Base-by-base conservation (phyloP, 2,329 filamentous ascomycete species). In the Penicillium freii region DNA sequence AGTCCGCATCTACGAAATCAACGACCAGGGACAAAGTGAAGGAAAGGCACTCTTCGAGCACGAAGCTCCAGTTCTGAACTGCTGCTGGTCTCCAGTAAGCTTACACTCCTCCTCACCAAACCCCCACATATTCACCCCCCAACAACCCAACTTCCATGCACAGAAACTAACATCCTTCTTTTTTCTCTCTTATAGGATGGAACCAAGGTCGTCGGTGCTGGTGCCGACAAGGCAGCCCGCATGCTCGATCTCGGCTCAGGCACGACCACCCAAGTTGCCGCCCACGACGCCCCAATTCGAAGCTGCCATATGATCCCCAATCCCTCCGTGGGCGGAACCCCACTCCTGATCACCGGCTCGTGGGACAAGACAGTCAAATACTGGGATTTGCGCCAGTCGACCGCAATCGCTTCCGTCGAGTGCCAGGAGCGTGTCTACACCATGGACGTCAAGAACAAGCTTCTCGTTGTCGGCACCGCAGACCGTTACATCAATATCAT, bases 401-500 rank as follows among this genome's bases (percentile, higher is more conserved):
- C 70, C 11, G 74, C 80, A 9, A 77, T 81, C 53, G 78, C 74
- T 23, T 71, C 73, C 17, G 60, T 84, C 23, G 69, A 75, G 27
- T 82, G 80, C 64, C 73, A 77, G 62, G 81, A 84, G 59, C 80
- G 82, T 54, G 75, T 84, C 52, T 99, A 97, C 78, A 87, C 90
- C 40, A 91, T 99, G 87, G 93, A 97, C 67, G 88, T 95, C 49
- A 88, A 88, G 71, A 88, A 93, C 72, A 88, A 94, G 68, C 82
- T 99, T 50, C 84, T 97, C 42, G 94, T 99, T 21, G 82, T 97
- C 56, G 94, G 90, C 61, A 97, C 92, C 0, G 94, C 94, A 13
- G 94, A 99, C 72, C 87, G 94, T 59, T 96, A 95, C 77, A 96
- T 99, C 81, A 92, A 97, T 74, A 88, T 99, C 61, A 82, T 99